Percentiles rank a stretch among this genome's conserved stretches.
phyloP scores from a whole-genome alignment of 306 rosid species.

The Prinsepia uniflora region DNA sequence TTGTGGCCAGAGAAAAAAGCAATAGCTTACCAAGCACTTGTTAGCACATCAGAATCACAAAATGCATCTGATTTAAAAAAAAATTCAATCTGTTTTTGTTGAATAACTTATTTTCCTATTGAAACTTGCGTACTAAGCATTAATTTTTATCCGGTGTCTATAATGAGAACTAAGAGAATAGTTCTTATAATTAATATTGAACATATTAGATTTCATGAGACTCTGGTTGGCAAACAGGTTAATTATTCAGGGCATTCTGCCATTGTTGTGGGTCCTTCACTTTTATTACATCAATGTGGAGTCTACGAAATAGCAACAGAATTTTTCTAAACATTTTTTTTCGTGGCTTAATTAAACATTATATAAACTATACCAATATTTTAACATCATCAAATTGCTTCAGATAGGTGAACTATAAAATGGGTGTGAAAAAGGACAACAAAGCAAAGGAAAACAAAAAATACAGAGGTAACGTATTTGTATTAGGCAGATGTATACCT shows the following conservation, averaged over 20 bases:
- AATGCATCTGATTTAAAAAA: neutral
- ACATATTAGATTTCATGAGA: too few relatives aligned
- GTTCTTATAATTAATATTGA: too few relatives aligned
- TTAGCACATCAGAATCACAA: neutral
- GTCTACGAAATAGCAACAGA: too few relatives aligned
- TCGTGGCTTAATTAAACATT: neutral
- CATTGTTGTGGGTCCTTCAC: too few relatives aligned
- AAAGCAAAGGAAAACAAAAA: neutral
- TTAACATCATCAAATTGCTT: neutral
- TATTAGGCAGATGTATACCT: slow-evolving; percentile 36
- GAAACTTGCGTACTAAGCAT: neutral
- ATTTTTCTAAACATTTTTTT: neutral
- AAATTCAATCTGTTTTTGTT: neutral
- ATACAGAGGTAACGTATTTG: neutral
- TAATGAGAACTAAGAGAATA: too few relatives aligned
- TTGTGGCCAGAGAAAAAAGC: too few relatives aligned
- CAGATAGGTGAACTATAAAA: neutral
- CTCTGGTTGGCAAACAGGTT: too few relatives aligned
- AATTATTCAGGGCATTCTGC: too few relatives aligned
- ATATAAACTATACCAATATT: neutral
- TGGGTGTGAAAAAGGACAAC: neutral
- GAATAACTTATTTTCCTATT: neutral
- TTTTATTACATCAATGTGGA: too few relatives aligned
- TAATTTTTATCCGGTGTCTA: neutral
- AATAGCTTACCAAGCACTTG: too few relatives aligned